phyloP scores from a whole-genome alignment of 495 filamentous ascomycete genomes.

The Bacidia rubella region DNA sequence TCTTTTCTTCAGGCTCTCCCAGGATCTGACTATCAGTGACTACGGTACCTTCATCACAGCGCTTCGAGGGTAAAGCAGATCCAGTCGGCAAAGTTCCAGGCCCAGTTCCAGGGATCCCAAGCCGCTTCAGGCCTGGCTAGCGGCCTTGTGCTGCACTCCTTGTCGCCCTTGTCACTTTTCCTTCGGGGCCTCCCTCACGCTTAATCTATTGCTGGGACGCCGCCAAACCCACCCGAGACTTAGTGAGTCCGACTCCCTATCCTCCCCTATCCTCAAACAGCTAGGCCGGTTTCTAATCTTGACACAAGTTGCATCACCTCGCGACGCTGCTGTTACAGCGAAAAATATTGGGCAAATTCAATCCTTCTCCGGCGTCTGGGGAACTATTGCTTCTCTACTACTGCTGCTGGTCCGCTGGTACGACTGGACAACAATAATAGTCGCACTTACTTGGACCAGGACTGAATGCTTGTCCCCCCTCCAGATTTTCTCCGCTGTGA shows the following conservation, averaged over 20 bases:
- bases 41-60: conserved; percentile 5
- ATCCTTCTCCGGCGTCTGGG: background rate
- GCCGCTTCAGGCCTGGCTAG: background rate
- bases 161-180: conserved; percentile 1
- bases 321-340: background rate
- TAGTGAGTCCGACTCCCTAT: background rate
- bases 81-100: conserved; percentile 5
- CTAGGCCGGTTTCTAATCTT: conserved; percentile 5
- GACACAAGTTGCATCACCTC: conserved; percentile 1
- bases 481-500: too few relatives aligned
- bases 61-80: conserved; percentile 13
- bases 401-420: background rate
- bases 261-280: background rate
- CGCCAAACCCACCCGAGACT: background rate
- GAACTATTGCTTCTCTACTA: background rate
- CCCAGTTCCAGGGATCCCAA: background rate
- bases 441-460: too few relatives aligned
- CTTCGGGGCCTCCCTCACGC: background rate
- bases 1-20: conserved; percentile 4
- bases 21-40: conserved; percentile 4
- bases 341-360: background rate
- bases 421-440: too few relatives aligned
- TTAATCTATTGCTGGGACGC: background rate
- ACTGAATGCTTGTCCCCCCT: too few relatives aligned
- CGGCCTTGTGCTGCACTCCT: conserved; percentile 13